A percentile compares a stretch with the other conserved stretches of the same genome.
Evolutionary conservation across 2,329 filamentous ascomycete genomes (phyloP).

Genomic region (Sclerotinia nivalis): DNA sequence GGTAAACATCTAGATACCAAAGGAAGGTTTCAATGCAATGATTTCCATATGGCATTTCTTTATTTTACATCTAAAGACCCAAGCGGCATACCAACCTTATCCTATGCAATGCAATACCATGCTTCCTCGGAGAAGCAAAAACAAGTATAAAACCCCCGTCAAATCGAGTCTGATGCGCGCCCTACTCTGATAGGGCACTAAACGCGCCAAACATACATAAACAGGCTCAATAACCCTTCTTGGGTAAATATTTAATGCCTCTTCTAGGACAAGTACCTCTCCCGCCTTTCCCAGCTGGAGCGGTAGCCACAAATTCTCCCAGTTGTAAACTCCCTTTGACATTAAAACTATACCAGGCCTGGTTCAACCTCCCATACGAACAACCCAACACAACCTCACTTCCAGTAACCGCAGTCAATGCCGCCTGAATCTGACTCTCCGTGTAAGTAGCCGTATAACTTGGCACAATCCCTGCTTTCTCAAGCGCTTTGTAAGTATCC

Average conservation of each 20-base stretch:
- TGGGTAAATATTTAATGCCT: slow-evolving; percentile 30
- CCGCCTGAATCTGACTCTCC: slow-evolving; percentile 44
- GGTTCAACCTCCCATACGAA: slow-evolving; percentile 47
- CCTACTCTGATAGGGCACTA: too few species aligned
- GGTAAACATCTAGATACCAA: too few species aligned
- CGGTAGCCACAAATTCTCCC: slow-evolving; percentile 28
- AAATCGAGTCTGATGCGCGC: not conserved
- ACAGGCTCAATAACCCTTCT: slow-evolving; percentile 12
- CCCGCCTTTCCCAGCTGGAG: slow-evolving; percentile 27
- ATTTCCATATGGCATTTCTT: not conserved
- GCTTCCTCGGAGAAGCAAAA: not conserved
- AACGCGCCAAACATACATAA: not conserved
- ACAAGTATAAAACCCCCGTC: too few species aligned
- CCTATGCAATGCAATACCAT: slow-evolving; percentile 2
- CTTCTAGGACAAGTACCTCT: slow-evolving; percentile 26
- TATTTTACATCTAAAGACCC: not conserved
- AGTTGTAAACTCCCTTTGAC: slow-evolving; percentile 30
- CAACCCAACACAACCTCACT: slow-evolving; percentile 50
- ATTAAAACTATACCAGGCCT: slow-evolving; percentile 49
- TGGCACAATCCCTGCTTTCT: slow-evolving; percentile 55
- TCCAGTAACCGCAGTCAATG: slow-evolving; percentile 48
- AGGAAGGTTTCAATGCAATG: not conserved
- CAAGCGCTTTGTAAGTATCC: slow-evolving; percentile 43
- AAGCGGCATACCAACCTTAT: not conserved
- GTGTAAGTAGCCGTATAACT: slow-evolving; percentile 45